Evolutionary conservation across 208 protist species (phyloP), one percentile per base, ranked within the genome.

Genomic region (Vickermania ingenoplastis): DNA sequence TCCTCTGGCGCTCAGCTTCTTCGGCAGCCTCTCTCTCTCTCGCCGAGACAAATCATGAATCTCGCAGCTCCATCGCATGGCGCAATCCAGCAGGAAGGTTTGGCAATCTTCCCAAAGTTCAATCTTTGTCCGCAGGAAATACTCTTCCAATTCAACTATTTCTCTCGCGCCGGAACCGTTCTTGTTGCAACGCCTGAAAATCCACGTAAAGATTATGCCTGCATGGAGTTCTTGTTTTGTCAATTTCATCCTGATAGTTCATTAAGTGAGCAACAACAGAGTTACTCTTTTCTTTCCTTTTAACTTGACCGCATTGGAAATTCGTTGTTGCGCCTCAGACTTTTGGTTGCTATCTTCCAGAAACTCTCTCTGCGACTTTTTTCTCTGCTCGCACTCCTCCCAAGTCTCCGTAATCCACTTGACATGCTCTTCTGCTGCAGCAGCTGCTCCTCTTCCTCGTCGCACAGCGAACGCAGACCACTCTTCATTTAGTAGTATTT

Each of bases 391-490:
- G 11, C 69, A 85, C 0, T 79, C 86, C 0, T 84, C 83, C 86
- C 86, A 93, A n/a, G 86, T 91, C 58, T 88, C 80, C 1, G 74
- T 86, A 7, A 78, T 61, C 70, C 73, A 79, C 54, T 93, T 93
- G 2, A 77, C 72, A 26, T 73, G 75, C 25, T 61, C 75, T 27
- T 80, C 75, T 26, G 71, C 36, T 27, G 52, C 25, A 36, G 65
- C 41, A 27, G 65, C 41, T 17, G 49, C 13, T 30, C 56, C 28
- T 25, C 54, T 66, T 21, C 69, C 69, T 53, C 53, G 66, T 1
- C 87, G 67, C 4, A 36, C 1, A 2, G 73, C 83, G 57, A 84
- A 91, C 14, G 28, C 61, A 3, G 4, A 0, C 82, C 83, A 94
- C 24, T 57, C 45, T 61, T 94, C 81, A 53, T 79, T 75, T 21